A percentile compares a stretch with the other conserved stretches of the same genome.
phyloP scores from a whole-genome alignment of 192 early-diverging fungal species.

The Entomortierella lignicola region DNA sequence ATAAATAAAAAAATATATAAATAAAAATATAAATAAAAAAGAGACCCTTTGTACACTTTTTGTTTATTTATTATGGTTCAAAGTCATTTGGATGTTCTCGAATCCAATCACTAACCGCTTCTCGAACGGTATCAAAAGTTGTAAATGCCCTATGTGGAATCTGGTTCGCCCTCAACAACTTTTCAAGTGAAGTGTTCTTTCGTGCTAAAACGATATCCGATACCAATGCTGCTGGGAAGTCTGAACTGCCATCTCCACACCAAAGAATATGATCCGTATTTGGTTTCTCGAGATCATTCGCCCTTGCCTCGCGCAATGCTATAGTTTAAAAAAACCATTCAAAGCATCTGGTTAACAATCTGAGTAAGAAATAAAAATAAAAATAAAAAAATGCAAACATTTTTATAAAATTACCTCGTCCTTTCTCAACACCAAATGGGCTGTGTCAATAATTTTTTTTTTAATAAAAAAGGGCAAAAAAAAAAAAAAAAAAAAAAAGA shows the following conservation, averaged over 20 bases:
- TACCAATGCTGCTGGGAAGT: conserved; percentile 35
- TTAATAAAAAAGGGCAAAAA: not conserved
- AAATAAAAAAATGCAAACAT: not conserved
- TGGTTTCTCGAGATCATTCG: conserved; percentile 22
- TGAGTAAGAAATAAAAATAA: conserved; percentile 1
- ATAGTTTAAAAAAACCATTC: conserved; percentile 2
- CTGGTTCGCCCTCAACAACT: conserved; percentile 21
- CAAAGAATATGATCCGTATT: conserved; percentile 25
- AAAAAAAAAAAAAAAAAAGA: not conserved
- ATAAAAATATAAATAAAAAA: not conserved
- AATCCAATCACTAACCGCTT: conserved; percentile 24
- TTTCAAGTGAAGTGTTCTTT: conserved; percentile 28
- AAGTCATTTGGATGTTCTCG: not conserved
- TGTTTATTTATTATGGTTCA: not conserved
- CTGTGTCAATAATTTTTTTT: not conserved
- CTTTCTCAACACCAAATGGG: conserved; percentile 16
- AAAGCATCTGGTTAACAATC: not conserved
- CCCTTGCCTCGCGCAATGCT: conserved; percentile 30
- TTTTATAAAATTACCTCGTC: conserved; percentile 13
- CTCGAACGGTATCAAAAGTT: conserved; percentile 20
- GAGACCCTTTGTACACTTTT: not conserved
- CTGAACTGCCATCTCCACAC: conserved; percentile 46
- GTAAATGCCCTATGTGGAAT: conserved; percentile 24
- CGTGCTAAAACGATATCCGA: conserved; percentile 32
- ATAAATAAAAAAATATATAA: not conserved